A percentile compares a stretch with the other conserved stretches of the same genome.
phyloP scores from a whole-genome alignment of 148 eudicot genomes.

The Nepenthes mirabilis region DNA sequence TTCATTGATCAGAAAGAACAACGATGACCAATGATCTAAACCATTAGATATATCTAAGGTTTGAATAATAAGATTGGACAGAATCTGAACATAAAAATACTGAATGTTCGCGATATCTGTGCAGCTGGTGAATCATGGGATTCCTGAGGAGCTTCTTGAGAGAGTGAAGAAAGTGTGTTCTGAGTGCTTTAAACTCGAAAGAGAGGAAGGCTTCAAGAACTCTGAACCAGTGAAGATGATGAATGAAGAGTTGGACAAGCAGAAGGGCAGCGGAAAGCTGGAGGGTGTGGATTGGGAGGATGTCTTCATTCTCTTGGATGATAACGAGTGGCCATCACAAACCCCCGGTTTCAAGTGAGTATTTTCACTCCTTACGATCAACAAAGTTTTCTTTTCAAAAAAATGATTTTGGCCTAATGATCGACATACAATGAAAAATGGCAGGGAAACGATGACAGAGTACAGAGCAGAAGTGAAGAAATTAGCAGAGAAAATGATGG shows the following conservation, averaged over 20 bases:
- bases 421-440: conserved; percentile 1
- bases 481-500: conserved; percentile 56
- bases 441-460: conserved; percentile 78
- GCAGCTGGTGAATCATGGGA: conserved; percentile 86
- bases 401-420: neutral
- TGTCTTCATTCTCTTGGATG: conserved; percentile 61
- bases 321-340: conserved; percentile 54
- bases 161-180: conserved; percentile 64
- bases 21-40: too few relatives aligned
- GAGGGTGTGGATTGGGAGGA: conserved; percentile 88
- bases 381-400: too few relatives aligned
- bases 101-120: neutral
- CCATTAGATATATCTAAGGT: neutral
- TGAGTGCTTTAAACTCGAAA: conserved; percentile 50
- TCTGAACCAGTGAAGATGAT: conserved; percentile 43
- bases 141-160: conserved; percentile 68
- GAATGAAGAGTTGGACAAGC: conserved; percentile 42
- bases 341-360: conserved; percentile 65
- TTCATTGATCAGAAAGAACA: too few relatives aligned
- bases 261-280: conserved; percentile 17
- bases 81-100: neutral
- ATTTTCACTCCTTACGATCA: too few relatives aligned
- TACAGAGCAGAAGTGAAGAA: conserved; percentile 63
- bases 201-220: conserved; percentile 56
- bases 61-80: neutral